phyloP scores from a whole-genome alignment of 1,139 yeast species.

The Hemisphaericaspora subhashii region DNA sequence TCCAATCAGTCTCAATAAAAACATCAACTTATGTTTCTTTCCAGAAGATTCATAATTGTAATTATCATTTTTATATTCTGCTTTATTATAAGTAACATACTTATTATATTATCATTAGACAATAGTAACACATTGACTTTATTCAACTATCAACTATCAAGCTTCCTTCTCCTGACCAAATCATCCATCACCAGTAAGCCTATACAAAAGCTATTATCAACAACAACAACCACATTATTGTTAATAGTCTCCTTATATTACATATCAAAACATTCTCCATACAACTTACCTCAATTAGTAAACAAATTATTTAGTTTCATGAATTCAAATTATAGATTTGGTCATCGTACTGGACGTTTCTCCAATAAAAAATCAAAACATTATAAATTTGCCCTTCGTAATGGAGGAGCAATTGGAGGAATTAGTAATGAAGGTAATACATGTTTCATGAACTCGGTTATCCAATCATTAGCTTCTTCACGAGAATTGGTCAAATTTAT shows the following conservation, averaged over 20 bases:
- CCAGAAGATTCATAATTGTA: not conserved
- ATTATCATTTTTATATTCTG: not conserved
- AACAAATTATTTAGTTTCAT: conserved; percentile 15
- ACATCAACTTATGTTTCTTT: not conserved
- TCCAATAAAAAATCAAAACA: conserved; percentile 24
- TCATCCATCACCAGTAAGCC: not conserved
- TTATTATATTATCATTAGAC: not conserved
- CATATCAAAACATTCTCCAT: conserved; percentile 7
- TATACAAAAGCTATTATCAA: conserved; percentile 6
- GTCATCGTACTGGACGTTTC: conserved; percentile 13
- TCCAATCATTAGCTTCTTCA: conserved; percentile 82
- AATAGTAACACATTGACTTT: not conserved
- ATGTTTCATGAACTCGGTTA: conserved; percentile 88
- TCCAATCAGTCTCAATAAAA: not conserved
- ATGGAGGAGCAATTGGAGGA: conserved; percentile 82
- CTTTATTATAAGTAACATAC: not conserved
- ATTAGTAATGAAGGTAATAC: conserved; percentile 87
- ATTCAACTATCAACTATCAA: not conserved
- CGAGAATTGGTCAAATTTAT: conserved; percentile 59
- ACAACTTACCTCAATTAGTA: conserved; percentile 15
- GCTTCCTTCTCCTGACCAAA: not conserved
- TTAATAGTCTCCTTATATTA: conserved; percentile 8
- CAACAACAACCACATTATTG: conserved; percentile 9
- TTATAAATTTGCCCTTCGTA: conserved; percentile 40
- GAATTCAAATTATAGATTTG: conserved; percentile 16